A percentile compares a stretch with the other conserved stretches of the same genome.
phyloP scores from a whole-genome alignment of 2,329 filamentous ascomycete genomes.

The Trichoderma cornu-damae region DNA sequence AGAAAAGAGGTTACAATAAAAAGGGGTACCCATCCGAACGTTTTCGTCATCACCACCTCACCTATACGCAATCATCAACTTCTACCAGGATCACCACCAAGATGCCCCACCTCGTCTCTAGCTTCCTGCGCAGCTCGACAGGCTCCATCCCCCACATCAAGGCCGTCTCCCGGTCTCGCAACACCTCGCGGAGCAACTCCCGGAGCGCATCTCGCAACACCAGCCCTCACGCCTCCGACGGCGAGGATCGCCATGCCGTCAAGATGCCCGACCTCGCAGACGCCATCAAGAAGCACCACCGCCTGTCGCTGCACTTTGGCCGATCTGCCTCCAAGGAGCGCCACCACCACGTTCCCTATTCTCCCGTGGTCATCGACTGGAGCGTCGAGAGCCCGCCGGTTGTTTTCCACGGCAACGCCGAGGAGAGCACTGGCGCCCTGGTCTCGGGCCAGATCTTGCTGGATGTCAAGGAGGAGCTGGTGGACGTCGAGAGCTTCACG shows the following conservation, averaged over 20 bases:
- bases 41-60: slow-evolving; percentile 2
- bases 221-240: slow-evolving; percentile 35
- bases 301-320: slow-evolving; percentile 39
- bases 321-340: slow-evolving; percentile 33
- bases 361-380: slow-evolving; percentile 45
- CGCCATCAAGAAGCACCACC: slow-evolving; percentile 40
- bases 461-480: slow-evolving; percentile 59
- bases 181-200: slow-evolving; percentile 29
- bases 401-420: slow-evolving; percentile 71
- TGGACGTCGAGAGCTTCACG: slow-evolving; percentile 66
- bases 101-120: slow-evolving; percentile 56
- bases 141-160: slow-evolving; percentile 50
- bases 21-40: not conserved
- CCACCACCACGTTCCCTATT: slow-evolving; percentile 33
- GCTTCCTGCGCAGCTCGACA: slow-evolving; percentile 53
- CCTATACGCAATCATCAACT: slow-evolving; percentile 1
- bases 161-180: slow-evolving; percentile 29
- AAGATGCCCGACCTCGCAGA: slow-evolving; percentile 39
- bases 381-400: slow-evolving; percentile 81
- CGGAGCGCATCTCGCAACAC: slow-evolving; percentile 28
- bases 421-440: slow-evolving; percentile 74
- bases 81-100: slow-evolving; percentile 22
- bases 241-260: slow-evolving; percentile 33
- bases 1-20: not conserved
- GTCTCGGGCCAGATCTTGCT: slow-evolving; percentile 79